A percentile compares a stretch with the other conserved stretches of the same genome.
Conservation (phyloP, 306 rosid genomes). For the Hippophae gyantsensis region DNA sequence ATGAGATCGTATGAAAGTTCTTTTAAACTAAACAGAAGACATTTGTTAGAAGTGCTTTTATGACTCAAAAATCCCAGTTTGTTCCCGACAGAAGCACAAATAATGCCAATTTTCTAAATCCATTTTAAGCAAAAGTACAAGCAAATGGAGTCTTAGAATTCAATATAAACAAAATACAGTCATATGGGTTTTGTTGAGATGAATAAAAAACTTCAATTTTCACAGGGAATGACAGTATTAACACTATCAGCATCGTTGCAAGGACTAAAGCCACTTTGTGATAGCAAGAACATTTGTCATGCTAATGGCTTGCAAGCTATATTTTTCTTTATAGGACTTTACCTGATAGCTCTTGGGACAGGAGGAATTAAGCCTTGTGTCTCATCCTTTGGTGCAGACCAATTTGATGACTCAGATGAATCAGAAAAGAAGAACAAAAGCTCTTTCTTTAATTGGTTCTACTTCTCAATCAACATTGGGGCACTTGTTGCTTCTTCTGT, state of each 20-base stretch:
- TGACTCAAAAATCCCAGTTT: no score
- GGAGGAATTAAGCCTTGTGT: constrained; percentile 91
- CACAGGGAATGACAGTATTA: constrained; percentile 30
- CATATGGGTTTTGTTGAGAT: not conserved
- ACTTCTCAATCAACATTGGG: constrained; percentile 55
- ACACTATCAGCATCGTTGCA: constrained; percentile 41
- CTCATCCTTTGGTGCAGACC: constrained; percentile 83
- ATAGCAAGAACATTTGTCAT: constrained; percentile 36
- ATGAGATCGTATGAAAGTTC: no score
- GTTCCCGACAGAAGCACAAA: no score
- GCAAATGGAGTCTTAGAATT: no score
- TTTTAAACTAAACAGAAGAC: not conserved
- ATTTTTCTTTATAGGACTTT: constrained; percentile 44
- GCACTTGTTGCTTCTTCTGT: not conserved
- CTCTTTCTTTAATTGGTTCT: constrained; percentile 85
- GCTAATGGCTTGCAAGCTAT: constrained; percentile 36
- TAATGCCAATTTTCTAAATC: no score
- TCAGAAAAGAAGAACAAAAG: constrained; percentile 50
- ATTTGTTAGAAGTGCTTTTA: no score
- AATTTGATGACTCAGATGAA: constrained; percentile 60
- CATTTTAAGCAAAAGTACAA: no score
- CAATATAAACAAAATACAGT: no score
- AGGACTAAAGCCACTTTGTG: constrained; percentile 40
- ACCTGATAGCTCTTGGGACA: constrained; percentile 76
- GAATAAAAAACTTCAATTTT: not conserved